Base-by-base conservation (phyloP, 2,329 filamentous ascomycete species). In the Zelopaecilomyces penicillatus region DNA sequence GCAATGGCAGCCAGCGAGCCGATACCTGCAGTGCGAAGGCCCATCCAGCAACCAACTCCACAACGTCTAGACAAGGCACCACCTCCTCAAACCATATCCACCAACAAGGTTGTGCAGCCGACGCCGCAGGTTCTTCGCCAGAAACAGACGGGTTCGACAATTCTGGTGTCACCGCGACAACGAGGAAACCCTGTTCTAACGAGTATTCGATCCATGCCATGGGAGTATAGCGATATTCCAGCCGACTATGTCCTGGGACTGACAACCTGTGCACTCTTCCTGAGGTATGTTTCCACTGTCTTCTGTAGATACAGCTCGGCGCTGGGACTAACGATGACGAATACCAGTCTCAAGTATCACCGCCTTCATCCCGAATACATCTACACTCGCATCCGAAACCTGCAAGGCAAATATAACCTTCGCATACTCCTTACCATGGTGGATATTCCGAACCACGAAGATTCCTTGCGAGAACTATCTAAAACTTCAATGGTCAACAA, bases 141-240 rank as follows among this genome's bases (percentile, higher is more conserved):
- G 49, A 70, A 71, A 39, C 70, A 70, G 6, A 66, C 79, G 2
- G 83, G 85, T 4, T 88, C 86, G 11, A 80, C 85, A 5, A 95
- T 97, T 52, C 75, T 95, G 19, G 90, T 97, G 30, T 96, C 90
- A 32, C 84, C 87, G 11, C 82, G 90, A 35, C 90, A 98, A 64
- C 94, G 95, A 65, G 93, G 91, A 50, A 98, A 98, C 57, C 93
- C 93, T 0, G 85, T 97, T 41, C 70, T 98, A 30, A 85, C 87
- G 43, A 80, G 83, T 64, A 78, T 98, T 55, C 83, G 84, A 48
- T 82, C 85, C 1, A 74, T 94, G 47, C 79, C 89, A 0, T 98
- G 93, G 93, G 93, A 98, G 65, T 97, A 95, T 65, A 90, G 87
- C 50, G 91, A 97, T 58, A 95, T 95, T n/a, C 83, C 85, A 1